Evolutionary conservation across 352 stramenopile genomes (phyloP), one percentile per base, ranked within the genome.

Genomic region (Peronospora farinosa): DNA sequence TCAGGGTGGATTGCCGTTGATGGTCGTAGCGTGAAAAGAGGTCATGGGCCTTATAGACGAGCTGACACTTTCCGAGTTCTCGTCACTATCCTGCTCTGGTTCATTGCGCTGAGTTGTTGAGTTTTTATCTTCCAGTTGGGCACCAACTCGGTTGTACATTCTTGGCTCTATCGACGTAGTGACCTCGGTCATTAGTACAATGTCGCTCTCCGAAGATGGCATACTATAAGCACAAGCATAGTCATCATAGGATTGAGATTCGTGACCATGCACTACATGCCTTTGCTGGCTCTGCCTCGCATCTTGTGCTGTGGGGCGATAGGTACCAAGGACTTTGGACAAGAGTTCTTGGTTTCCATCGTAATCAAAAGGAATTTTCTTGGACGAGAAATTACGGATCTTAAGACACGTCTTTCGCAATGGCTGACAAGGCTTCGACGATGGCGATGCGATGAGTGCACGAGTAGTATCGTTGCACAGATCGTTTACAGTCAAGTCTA

Each of bases 401-500:
- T 86, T 69, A 1, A 92, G 54, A n/a, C 69, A 60, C 25, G 63
- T 65, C 9, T 67, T 69, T 32, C 72, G 76, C 19, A 83, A 60
- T 17, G 73, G 73, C 2, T 60, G 68, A 41, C 60, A 77, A 0
- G 51, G 63, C 45, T 78, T 87, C 5, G 65, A 69, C 0, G 49
- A 75, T 19, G 72, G 72, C 1, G 75, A 84, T 10, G 58, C 36
- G 2, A 76, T 33, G 16, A 78, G 51, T 10, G 58, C 66, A 4
- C 47, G 61, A 6, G 62, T 57, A 7, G 70, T 51, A 10, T 63
- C 51, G 37, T 57, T 69, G 52, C 75, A 89, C 25, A 89, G 51
- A 57, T 90, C 81, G 19, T 69, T 72, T 15, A 90, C 69, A 3
- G 75, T 88, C 69, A 90, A 75, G 28, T 25, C 52, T 36, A 43